These are phyloP conservation scores for Ophiocordyceps sinensis DNA, from an alignment of 2,329 filamentous ascomycete species.

Conservation along the genomic window DNA sequence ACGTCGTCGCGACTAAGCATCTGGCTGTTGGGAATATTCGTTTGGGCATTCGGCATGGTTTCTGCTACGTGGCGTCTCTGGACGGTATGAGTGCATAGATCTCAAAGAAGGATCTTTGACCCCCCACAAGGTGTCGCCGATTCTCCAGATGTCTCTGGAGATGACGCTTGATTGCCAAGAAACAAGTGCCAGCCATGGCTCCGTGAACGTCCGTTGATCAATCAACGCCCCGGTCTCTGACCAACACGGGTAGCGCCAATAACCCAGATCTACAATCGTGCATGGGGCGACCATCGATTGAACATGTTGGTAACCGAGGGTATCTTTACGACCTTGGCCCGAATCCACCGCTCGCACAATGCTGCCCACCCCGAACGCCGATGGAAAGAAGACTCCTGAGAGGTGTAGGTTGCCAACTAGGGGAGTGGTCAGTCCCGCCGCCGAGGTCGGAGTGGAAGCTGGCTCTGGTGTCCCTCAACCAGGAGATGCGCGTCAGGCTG, in stretches of 20 bases:
- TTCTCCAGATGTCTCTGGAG: slow-evolving; percentile 44
- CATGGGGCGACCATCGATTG: no score
- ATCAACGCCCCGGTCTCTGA: neutral
- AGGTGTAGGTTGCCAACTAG: neutral
- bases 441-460: slow-evolving; percentile 8
- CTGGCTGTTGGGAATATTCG: slow-evolving; percentile 17
- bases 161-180: slow-evolving; percentile 87
- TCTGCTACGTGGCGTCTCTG: slow-evolving; percentile 39
- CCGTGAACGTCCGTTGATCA: neutral
- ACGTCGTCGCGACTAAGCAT: slow-evolving; percentile 29
- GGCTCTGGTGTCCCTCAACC: slow-evolving; percentile 37
- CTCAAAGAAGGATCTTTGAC: slow-evolving; percentile 43
- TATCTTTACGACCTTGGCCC: no score
- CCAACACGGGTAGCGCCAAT: no score
- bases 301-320: no score
- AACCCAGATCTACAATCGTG: no score
- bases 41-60: slow-evolving; percentile 29
- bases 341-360: no score
- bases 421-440: neutral
- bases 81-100: slow-evolving; percentile 45
- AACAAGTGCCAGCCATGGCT: neutral
- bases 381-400: neutral
- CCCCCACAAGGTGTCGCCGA: slow-evolving; percentile 80
- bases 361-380: neutral
- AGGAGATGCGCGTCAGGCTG: slow-evolving; percentile 26